Conservation (phyloP, 2,329 filamentous ascomycete genomes). For the Talaromyces rugulosus region DNA sequence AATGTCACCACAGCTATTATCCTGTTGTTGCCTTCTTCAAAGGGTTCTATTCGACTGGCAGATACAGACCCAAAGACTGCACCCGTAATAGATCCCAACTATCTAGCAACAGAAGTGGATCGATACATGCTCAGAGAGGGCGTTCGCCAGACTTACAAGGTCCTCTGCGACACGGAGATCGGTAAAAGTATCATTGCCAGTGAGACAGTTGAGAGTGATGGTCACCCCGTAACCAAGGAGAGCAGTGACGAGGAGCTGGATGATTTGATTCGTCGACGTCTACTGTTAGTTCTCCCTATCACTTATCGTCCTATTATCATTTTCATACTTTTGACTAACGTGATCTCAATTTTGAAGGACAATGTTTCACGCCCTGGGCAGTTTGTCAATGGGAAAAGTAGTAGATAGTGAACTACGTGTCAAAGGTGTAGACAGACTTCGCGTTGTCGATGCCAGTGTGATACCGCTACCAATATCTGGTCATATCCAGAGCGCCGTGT, state of each 20-base stretch:
- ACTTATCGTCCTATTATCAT: not conserved
- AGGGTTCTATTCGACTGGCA: not conserved
- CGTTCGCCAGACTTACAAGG: not conserved
- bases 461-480: slow-evolving; percentile 1
- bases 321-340: not conserved
- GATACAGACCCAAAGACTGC: not conserved
- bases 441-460: slow-evolving; percentile 11
- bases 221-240: too few relatives aligned
- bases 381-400: slow-evolving; percentile 17
- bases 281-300: not conserved
- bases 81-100: slow-evolving; percentile 6
- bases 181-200: not conserved
- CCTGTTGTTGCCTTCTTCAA: not conserved
- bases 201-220: not conserved
- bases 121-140: slow-evolving; percentile 1
- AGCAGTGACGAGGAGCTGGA: not conserved
- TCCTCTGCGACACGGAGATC: not conserved
- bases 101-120: slow-evolving; percentile 1
- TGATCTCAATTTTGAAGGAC: too few relatives aligned
- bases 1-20: not conserved
- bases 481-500: slow-evolving; percentile 1
- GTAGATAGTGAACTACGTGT: slow-evolving; percentile 18
- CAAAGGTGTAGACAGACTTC: slow-evolving; percentile 16
- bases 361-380: not conserved
- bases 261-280: not conserved